Evolutionary conservation across 192 early-diverging fungal genomes (phyloP).

Genomic region (Coemansia sp.): DNA sequence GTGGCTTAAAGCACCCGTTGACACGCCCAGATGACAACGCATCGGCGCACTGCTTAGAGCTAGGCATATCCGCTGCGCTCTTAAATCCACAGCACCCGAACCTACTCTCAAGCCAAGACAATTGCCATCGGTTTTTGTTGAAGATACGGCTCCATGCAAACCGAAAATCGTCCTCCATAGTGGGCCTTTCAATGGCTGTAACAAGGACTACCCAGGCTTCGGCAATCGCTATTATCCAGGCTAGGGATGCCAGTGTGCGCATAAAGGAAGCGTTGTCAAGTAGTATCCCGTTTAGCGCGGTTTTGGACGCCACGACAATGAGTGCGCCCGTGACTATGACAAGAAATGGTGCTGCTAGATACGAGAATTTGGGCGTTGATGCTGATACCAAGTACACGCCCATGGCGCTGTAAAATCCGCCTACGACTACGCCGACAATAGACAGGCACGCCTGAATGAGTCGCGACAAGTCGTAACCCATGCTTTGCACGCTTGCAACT

Average conservation of each 20-base stretch:
- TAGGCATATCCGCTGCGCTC: conserved; percentile 32
- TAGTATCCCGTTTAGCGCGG: conserved; percentile 11
- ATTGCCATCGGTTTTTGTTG: conserved; percentile 25
- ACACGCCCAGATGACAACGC: not conserved
- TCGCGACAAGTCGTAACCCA: not conserved
- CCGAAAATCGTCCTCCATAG: conserved; percentile 21
- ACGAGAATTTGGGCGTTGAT: not conserved
- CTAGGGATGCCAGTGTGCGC: conserved; percentile 9
- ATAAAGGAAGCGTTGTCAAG: not conserved
- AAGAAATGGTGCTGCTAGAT: not conserved
- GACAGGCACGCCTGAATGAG: not conserved
- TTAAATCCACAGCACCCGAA: conserved; percentile 56
- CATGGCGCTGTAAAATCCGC: not conserved
- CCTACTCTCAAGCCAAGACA: conserved; percentile 50
- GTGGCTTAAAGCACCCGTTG: conserved; percentile 14
- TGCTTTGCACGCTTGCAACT: not conserved
- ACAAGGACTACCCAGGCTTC: conserved; percentile 24
- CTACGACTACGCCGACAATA: conserved; percentile 1
- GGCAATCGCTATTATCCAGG: conserved; percentile 11
- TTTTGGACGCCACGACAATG: not conserved
- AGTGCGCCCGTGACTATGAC: conserved; percentile 13
- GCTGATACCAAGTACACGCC: conserved; percentile 7
- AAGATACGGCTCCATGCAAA: conserved; percentile 50
- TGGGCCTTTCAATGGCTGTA: conserved; percentile 13
- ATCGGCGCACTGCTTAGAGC: conserved; percentile 12